These are phyloP conservation scores for Ophiostoma populinum DNA, from an alignment of 2,329 filamentous ascomycete species.

Conservation along the genomic window DNA sequence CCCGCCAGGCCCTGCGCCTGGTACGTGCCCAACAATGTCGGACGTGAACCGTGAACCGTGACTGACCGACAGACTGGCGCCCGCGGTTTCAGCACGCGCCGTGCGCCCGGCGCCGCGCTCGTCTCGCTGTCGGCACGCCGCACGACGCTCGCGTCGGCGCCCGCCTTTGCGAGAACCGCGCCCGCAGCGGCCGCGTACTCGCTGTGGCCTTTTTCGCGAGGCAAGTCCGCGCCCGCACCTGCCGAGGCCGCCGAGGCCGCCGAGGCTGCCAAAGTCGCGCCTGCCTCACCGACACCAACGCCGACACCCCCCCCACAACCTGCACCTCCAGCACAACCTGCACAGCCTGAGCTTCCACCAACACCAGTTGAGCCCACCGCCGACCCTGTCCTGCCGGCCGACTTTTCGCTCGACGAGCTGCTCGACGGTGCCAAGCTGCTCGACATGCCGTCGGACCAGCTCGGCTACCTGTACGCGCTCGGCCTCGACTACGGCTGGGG, in stretches of 20 bases:
- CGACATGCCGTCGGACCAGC: conserved; percentile 47
- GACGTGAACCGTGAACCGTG: background rate
- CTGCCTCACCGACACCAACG: conserved; percentile 12
- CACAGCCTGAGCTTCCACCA: background rate
- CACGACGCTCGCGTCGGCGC: conserved; percentile 1
- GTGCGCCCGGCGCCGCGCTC: background rate
- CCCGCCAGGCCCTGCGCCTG: conserved; percentile 25
- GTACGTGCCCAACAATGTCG: conserved; percentile 2
- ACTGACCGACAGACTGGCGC: background rate
- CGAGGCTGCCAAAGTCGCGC: background rate
- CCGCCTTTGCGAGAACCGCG: background rate
- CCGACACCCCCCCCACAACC: conserved; percentile 7
- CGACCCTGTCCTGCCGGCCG: conserved; percentile 6
- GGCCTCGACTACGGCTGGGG: conserved; percentile 83
- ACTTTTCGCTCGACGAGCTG: conserved; percentile 14
- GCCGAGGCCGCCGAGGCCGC: background rate
- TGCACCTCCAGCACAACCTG: conserved; percentile 6
- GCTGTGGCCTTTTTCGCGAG: conserved; percentile 8
- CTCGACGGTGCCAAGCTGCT: conserved; percentile 27
- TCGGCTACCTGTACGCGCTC: conserved; percentile 68
- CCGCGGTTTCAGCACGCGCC: conserved; percentile 15
- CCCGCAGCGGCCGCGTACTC: conserved; percentile 11
- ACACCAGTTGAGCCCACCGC: conserved; percentile 8
- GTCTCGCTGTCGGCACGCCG: conserved; percentile 7
- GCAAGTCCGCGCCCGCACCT: background rate